Conservation (phyloP, 441 rosid genomes). For the Breynia disticha region DNA sequence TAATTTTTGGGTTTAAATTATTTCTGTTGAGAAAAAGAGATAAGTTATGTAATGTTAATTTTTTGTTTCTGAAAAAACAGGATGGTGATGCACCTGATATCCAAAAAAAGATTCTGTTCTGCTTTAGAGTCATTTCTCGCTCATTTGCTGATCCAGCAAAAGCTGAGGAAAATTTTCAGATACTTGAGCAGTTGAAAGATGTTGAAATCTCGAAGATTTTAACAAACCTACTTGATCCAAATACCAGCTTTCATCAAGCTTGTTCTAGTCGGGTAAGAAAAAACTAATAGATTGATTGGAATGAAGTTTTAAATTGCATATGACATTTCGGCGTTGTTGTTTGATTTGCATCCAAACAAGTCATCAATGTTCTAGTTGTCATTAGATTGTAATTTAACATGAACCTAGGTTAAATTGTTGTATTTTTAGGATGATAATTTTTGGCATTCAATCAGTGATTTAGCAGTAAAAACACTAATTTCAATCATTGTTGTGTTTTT, state of each 20-base stretch:
- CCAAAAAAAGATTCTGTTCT: conserved; percentile 65
- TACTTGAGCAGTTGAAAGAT: conserved; percentile 95
- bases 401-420: no score
- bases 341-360: no score
- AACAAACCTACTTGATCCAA: conserved; percentile 62
- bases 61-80: conserved; percentile 27
- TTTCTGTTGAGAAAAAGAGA: conserved; percentile 3
- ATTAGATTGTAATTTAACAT: no score
- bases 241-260: conserved; percentile 57
- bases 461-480: no score
- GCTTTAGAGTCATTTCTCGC: conserved; percentile 91
- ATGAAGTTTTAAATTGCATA: no score
- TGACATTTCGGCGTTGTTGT: neutral
- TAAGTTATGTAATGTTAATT: neutral
- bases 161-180: conserved; percentile 83
- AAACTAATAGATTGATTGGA: neutral
- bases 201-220: conserved; percentile 87
- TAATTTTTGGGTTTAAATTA: conserved; percentile 15
- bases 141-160: conserved; percentile 71
- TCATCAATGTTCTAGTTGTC: no score
- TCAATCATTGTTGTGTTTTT: no score
- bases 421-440: no score
- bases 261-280: conserved; percentile 60
- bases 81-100: conserved; percentile 70
- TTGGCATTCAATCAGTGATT: no score